Base-by-base conservation (phyloP, 2,329 filamentous ascomycete genomes). In the Aspergillus ibericus region DNA sequence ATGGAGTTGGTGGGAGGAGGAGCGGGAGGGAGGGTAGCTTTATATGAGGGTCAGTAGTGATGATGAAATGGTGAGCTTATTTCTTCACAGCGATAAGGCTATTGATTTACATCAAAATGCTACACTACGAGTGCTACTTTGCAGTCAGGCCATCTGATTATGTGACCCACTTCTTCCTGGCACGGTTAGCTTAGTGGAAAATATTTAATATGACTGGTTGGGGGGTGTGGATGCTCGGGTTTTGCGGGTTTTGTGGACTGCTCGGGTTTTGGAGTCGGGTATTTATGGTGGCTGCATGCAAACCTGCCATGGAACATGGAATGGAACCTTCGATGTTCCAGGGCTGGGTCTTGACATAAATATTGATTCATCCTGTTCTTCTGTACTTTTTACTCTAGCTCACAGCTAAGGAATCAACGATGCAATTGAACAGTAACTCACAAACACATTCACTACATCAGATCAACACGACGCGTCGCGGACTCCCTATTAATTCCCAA, bases 221-320 rank as follows among this genome's bases (percentile, higher is more conserved):
- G 25, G 0, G 34, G 27, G 20, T 16, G 29, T 38, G 55, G 18
- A 36, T 4, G 35, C 13, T 54, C 40, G 51, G 48, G 5, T 49
- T 55, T 52, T 55, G 53, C 58, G 60, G 58, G 5, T 60, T 62
- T 58, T 56, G 59, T 35, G 56, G 4, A 8, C 50, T 22, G 50
- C 20, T 5, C 22, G 49, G 35, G 50, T 32, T 40, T 42, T 29
- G 50, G 22, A 34, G 55, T 53, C 15, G 20, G 35, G 22, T 16
- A 40, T 40, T n/a, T 9, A 12, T 20, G 36, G 9, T 10, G 36
- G 10, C 18, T n/a, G n/a, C n/a, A n/a, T n/a, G n/a, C n/a, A n/a
- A n/a, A n/a, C n/a, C n/a, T n/a, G n/a, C n/a, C n/a, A n/a, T n/a
- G n/a, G n/a, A n/a, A n/a, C n/a, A n/a, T n/a, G n/a, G n/a, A n/a